Conservation (phyloP, 2,329 filamentous ascomycete species). For the Stemphylium lycopersici region DNA sequence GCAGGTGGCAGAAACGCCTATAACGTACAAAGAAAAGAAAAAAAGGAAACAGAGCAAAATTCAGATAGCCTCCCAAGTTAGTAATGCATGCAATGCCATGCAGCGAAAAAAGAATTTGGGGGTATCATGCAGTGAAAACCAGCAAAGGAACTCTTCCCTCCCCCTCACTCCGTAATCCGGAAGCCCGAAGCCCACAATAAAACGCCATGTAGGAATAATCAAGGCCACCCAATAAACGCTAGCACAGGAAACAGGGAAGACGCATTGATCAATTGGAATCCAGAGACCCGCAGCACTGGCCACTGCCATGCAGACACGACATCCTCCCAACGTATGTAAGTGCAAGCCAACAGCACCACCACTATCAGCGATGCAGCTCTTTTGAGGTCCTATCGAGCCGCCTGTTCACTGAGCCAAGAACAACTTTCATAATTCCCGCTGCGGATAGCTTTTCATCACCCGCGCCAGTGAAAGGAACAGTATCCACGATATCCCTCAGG, state of each 20-base stretch:
- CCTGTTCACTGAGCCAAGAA: slow-evolving; percentile 77
- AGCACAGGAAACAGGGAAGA: neutral
- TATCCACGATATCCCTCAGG: slow-evolving; percentile 89
- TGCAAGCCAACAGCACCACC: neutral
- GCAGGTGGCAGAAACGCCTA: too few species aligned
- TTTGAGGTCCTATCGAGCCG: slow-evolving; percentile 60
- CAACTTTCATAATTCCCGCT: slow-evolving; percentile 75
- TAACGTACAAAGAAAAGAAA: too few species aligned
- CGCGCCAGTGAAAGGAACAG: slow-evolving; percentile 72
- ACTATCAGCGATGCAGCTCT: slow-evolving; percentile 36
- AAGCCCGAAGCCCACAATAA: too few species aligned
- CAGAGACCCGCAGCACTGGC: neutral
- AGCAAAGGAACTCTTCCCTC: neutral
- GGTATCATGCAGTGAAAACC: neutral
- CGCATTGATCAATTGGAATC: neutral
- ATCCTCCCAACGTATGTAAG: neutral
- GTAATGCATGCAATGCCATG: neutral
- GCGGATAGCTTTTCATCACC: slow-evolving; percentile 64
- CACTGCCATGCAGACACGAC: neutral
- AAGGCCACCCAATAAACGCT: neutral
- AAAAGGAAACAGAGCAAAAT: neutral
- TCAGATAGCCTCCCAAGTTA: neutral
- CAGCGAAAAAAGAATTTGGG: neutral
- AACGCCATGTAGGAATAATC: neutral
- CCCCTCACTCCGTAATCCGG: neutral